Evolutionary conservation across 331 rosid species (phyloP).

Genomic region (Erythrophleum ivorense): DNA sequence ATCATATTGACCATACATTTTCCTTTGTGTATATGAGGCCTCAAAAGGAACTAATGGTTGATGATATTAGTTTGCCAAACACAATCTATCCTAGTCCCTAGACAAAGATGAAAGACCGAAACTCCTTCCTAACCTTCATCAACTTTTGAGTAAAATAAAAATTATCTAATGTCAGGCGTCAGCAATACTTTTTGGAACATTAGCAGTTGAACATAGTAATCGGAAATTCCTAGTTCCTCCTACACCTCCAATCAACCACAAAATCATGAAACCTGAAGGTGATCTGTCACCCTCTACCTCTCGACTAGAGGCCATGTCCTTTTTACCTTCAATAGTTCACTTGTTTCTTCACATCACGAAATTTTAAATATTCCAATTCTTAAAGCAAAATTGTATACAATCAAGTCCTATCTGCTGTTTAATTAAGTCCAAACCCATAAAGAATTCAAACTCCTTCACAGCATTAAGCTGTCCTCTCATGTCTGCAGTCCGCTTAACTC

Average conservation of each 20-base stretch:
- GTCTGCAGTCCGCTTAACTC: not conserved
- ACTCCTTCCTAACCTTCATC: not conserved
- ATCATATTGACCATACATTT: not conserved
- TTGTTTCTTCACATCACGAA: constrained; percentile 2
- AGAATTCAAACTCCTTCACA: not conserved
- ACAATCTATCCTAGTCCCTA: not conserved
- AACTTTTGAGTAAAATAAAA: not conserved
- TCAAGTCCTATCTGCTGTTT: not conserved
- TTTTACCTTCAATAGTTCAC: not conserved
- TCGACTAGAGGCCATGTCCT: not conserved
- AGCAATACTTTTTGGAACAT: not conserved
- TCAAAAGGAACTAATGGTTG: not conserved
- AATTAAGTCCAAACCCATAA: not conserved
- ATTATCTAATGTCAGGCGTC: not conserved
- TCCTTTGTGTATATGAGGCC: not conserved
- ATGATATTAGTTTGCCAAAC: not conserved
- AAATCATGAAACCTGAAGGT: not conserved
- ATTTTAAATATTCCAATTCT: not conserved
- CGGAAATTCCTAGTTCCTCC: not conserved
- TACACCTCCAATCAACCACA: constrained; percentile 6
- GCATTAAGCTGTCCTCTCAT: not conserved
- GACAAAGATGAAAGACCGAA: not conserved
- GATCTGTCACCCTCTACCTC: not conserved
- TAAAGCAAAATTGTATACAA: constrained; percentile 10
- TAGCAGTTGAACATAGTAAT: not conserved